Base-by-base conservation (phyloP, 2,329 filamentous ascomycete genomes). In the Monosporascus sp. region DNA sequence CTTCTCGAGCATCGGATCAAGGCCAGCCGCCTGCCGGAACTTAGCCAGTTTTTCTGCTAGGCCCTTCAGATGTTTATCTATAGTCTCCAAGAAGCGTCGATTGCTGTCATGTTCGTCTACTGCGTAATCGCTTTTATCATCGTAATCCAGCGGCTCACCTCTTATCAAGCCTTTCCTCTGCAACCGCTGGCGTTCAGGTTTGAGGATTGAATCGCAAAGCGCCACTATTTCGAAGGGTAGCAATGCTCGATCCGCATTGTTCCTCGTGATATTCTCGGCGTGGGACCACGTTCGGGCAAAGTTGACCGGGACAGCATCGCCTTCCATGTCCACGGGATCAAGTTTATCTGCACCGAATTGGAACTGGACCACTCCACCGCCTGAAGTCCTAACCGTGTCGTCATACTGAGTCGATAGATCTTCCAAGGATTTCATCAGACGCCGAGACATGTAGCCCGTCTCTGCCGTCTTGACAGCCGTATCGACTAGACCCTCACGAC, bases 401-500 rank as follows among this genome's bases (percentile, higher is more conserved):
- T 99, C 94, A 64, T 99, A 99, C 63, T 91, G 85, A 1, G 89
- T 90, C 1, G 92, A 96, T 3, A 97, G 75, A 76, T 99, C 94
- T 68, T 99, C 94, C 48, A 99, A 74, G 3, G 90, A 96, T 73
- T 99, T 99, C 93, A 99, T 99, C 67, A 99, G 72, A 62, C 94
- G 86, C 74, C 94, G 87, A 58, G 93, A 97, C 94, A 99, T 99
- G 74, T 99, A 99, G 59, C 94, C 94, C 11, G 94, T 99, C 72
- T 99, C 94, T 50, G 94, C 94, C 50, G 94, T 99, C 77, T 99
- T 99, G 74, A 97, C 94, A 56, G 94, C 94, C 2, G 94, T 99
- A 81, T 99, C 94, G 66, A 99, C 92, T 61, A 99, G 77, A 83
- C 94, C 94, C 83, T 97, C 94, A 84, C 94, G 89, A 63, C 94